Base-by-base conservation (phyloP, 2,329 filamentous ascomycete genomes). In the Didymella lethalis region DNA sequence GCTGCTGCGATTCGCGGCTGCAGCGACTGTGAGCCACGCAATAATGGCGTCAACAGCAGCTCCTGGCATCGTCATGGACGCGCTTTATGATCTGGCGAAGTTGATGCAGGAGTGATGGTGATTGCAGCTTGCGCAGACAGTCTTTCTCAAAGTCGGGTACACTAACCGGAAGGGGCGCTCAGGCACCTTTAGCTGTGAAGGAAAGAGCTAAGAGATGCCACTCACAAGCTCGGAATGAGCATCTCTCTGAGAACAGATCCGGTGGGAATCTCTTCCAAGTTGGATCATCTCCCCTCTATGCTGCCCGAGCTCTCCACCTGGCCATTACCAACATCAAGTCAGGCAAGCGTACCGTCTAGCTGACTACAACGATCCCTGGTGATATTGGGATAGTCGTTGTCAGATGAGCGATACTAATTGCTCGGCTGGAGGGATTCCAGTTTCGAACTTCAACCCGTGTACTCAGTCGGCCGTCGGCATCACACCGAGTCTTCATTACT, bases 311-410 rank as follows among this genome's bases (percentile, higher is more conserved):
- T 40, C 36, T 40, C 32, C 32, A 36, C n/a, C 36, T 40, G 7
- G 20, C 18, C 16, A n/a, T 18, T 20, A 20, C 8, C 36, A 20
- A 20, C 36, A 8, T 40, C 36, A 20, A 40, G 36, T 20, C 36
- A 40, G 7, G 36, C 32, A 40, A 40, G 18, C n/a, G 36, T 40
- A 11, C 36, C 36, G 16, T 40, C n/a, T 7, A 4, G 36, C n/a
- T 40, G 38, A 41, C 38, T 16, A 40, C 38, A 11, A 25, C 4
- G 8, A 4, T 12, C 20, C 8, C n/a, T 25, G 18, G 20, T 14
- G 59, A 86, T 85, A 69, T 88, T 88, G 36, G 79, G 81, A 7
- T 87, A 77, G 47, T 85, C 83, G 31, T 79, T 79, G 52, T 84
- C 76, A 49, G 81, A 75, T 64, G 48, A 40, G 62, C 55, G 20